phyloP scores from a whole-genome alignment of 2,329 filamentous ascomycete species.

The Xylaria sp. region DNA sequence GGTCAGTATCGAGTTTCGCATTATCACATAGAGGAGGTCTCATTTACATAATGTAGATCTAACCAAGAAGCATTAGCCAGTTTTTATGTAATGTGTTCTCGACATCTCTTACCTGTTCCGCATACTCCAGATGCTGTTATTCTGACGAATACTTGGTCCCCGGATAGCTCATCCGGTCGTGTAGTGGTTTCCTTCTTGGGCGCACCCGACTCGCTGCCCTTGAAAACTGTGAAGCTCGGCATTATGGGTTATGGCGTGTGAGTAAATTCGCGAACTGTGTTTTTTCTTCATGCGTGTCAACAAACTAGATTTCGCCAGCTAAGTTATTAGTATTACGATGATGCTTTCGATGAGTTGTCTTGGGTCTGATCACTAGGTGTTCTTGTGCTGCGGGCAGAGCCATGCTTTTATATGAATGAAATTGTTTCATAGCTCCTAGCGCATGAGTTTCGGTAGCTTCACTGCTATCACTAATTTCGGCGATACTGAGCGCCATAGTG shows the following conservation, averaged over 20 bases:
- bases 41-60: conserved; percentile 50
- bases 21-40: not conserved
- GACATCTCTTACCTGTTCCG: conserved; percentile 58
- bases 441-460: not conserved
- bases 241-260: conserved; percentile 31
- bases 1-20: conserved; percentile 20
- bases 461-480: not conserved
- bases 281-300: not conserved
- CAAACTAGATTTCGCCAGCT: not conserved
- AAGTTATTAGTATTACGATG: not conserved
- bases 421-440: not conserved
- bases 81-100: not conserved
- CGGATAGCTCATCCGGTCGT: conserved; percentile 56
- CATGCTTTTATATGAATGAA: conserved; percentile 12
- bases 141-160: conserved; percentile 69
- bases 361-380: not conserved
- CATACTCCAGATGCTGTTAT: conserved; percentile 76
- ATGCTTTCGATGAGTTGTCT: conserved; percentile 1
- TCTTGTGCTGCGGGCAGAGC: not conserved
- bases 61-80: conserved; percentile 53
- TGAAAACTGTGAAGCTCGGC: conserved; percentile 69
- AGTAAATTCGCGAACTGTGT: not conserved
- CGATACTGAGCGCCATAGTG: not conserved
- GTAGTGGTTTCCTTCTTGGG: conserved; percentile 63
- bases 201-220: conserved; percentile 67